Evolutionary conservation across 495 filamentous ascomycete species (phyloP), one percentile per base, ranked within the genome.

Genomic region (Articulospora tetracladia): DNA sequence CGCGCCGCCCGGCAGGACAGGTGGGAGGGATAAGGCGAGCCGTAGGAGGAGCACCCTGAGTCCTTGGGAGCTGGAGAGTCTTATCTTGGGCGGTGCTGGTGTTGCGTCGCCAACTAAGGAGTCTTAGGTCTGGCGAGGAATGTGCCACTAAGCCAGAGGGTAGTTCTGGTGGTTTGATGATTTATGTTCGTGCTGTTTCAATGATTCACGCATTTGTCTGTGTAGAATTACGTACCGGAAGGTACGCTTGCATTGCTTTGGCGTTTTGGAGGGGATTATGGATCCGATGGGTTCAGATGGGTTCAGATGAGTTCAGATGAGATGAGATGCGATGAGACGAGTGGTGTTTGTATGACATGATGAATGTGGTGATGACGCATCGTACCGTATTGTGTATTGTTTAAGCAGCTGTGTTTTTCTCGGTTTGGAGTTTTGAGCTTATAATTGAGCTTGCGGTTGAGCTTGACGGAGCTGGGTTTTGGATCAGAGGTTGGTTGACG

Each of bases 31-130:
- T 41, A 55, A 55, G 15, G 32, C 76, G 0, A 80, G 76, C 49
- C 76, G 88, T 53, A 74, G 88, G 65, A 73, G 88, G 46, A 91
- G 87, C 59, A 91, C 88, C 8, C 74, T 92, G 0, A 88, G 83
- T 23, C 83, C 80, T n/a, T 85, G 86, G 74, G 88, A 92, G 64
- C 65, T 91, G 49, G 84, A 88, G 55, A 83, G 84, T 48, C 70
- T 88, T 64, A 81, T 88, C 13, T 55, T 71, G 10, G 76, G 76
- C 1, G 59, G 55, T 20, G 60, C 60, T 11, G 50, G 39, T 32
- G 30, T 32, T 6, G 30, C 30, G 4, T 32, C 30, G 30, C 30
- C 13, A 32, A 32, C 30, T 32, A 6, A 32, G n/a, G n/a, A n/a
- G n/a, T n/a, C n/a, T n/a, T n/a, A n/a, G n/a, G n/a, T n/a, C n/a